Evolutionary conservation across 1,139 yeast species (phyloP).

Genomic region (Arxiozyma telluris): DNA sequence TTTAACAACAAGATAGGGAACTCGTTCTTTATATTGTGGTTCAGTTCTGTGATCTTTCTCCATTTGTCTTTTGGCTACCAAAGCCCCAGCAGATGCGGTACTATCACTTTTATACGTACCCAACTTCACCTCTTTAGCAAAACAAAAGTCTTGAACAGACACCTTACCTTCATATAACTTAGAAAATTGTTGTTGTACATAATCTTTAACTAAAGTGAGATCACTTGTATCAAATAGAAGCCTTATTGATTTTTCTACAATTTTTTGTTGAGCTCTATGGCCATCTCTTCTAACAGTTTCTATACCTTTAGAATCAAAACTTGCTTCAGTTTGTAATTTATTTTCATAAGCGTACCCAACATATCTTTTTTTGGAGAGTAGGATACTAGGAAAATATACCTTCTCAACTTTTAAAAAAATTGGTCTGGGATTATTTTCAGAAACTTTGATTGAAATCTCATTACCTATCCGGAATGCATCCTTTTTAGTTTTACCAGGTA

Average conservation of each 20-base stretch:
- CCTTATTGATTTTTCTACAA: constrained; percentile 61
- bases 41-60: constrained; percentile 60
- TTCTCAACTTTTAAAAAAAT: constrained; percentile 80
- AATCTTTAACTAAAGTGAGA: constrained; percentile 58
- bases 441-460: constrained; percentile 55
- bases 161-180: constrained; percentile 56
- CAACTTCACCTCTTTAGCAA: constrained; percentile 79
- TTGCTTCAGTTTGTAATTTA: constrained; percentile 46
- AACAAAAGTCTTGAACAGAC: constrained; percentile 74
- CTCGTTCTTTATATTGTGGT: constrained; percentile 84
- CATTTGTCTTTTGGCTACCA: constrained; percentile 55
- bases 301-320: constrained; percentile 91
- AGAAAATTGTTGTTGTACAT: constrained; percentile 53
- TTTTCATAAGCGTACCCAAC: constrained; percentile 75
- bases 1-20: constrained; percentile 71
- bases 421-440: constrained; percentile 71
- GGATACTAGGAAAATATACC: constrained; percentile 77
- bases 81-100: constrained; percentile 85
- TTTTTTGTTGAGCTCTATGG: constrained; percentile 81
- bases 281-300: constrained; percentile 94
- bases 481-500: constrained; percentile 69
- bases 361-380: constrained; percentile 80
- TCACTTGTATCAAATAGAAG: constrained; percentile 66
- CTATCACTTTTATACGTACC: constrained; percentile 71
- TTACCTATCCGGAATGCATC: constrained; percentile 75